Evolutionary conservation across 148 eudicot species (phyloP), one percentile per base, ranked within the genome.

Genomic region (Rhododendron ferrugineum): DNA sequence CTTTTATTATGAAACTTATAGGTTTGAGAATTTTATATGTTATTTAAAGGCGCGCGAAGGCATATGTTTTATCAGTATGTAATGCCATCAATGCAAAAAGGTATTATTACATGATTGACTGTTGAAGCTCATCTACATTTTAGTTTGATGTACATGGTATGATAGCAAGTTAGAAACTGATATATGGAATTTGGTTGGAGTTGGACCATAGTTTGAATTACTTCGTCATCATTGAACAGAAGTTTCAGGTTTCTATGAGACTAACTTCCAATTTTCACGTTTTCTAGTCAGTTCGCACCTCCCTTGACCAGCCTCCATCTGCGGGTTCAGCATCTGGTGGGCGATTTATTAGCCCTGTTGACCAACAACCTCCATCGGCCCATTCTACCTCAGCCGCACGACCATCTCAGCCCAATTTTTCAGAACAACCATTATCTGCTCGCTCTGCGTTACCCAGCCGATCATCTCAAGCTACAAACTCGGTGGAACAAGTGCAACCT

Each of bases 241-340:
- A 32, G 10, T 32, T 32, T 80, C 34, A 3, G 4, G n/a, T 54
- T 80, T 80, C 60, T 54, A 34, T 47, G 30, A 74, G 34, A 3
- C 80, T 85, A 50, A 86, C 78, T 73, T 79, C 60, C 80, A 68
- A 44, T 0, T 79, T 84, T 44, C 70, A 30, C 77, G 78, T 36
- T 60, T 73, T 81, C 86, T 89, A 95, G 98, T 70, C 92, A 87
- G 91, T 87, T 87, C 95, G 92, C 83, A 84, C 88, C 81, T 72
- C 91, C 66, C 60, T 83, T 37, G 94, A 92, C 22, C 92, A 91
- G 85, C 90, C 87, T 85, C 44, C 86, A 80, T 60, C 92, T 42
- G 11, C 84, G 40, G 90, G 90, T 18, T 72, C 88, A 79, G 50
- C 90, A 86, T 77, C 83, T 64, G 88, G 84, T 85, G 84, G 88